Evolutionary conservation across 495 filamentous ascomycete genomes (phyloP).

Genomic region (Astrocystis sublimbata): DNA sequence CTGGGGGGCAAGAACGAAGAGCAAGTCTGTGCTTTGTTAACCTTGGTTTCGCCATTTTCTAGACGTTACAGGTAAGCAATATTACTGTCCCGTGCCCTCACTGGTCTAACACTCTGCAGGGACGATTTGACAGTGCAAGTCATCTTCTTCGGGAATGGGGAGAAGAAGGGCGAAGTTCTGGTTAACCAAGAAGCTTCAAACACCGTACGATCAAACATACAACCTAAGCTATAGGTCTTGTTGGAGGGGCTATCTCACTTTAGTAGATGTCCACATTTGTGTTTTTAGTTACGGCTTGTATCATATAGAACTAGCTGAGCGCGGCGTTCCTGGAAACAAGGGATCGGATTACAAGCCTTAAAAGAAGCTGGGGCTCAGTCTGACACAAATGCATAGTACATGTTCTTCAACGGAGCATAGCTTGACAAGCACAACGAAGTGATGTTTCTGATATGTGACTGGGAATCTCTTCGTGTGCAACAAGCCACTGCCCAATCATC

Average conservation of each 20-base stretch:
- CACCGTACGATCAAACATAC: slow-evolving; percentile 50
- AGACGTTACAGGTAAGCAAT: slow-evolving; percentile 73
- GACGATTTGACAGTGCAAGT: slow-evolving; percentile 98
- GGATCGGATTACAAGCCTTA: not conserved
- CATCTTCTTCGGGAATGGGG: slow-evolving; percentile 91
- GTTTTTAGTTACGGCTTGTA: slow-evolving; percentile 13
- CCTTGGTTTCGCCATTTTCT: slow-evolving; percentile 86
- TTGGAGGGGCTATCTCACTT: not conserved
- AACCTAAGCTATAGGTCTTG: slow-evolving; percentile 40
- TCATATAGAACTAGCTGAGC: slow-evolving; percentile 16
- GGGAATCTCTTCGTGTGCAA: not conserved
- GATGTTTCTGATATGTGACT: not conserved
- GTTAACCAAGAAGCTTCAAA: slow-evolving; percentile 87
- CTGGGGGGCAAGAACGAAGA: slow-evolving; percentile 92
- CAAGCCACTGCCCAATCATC: not conserved
- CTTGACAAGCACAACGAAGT: not conserved
- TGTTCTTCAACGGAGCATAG: not conserved
- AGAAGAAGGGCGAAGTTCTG: slow-evolving; percentile 71
- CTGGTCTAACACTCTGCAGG: slow-evolving; percentile 19
- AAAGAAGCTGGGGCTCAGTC: not conserved
- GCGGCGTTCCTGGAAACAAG: slow-evolving; percentile 13
- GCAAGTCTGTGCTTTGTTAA: slow-evolving; percentile 91
- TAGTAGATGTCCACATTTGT: not conserved
- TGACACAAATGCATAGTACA: not conserved
- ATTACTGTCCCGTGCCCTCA: not conserved